phyloP scores from a whole-genome alignment of 768 basidiomycete genomes.

The Suillus lakei region DNA sequence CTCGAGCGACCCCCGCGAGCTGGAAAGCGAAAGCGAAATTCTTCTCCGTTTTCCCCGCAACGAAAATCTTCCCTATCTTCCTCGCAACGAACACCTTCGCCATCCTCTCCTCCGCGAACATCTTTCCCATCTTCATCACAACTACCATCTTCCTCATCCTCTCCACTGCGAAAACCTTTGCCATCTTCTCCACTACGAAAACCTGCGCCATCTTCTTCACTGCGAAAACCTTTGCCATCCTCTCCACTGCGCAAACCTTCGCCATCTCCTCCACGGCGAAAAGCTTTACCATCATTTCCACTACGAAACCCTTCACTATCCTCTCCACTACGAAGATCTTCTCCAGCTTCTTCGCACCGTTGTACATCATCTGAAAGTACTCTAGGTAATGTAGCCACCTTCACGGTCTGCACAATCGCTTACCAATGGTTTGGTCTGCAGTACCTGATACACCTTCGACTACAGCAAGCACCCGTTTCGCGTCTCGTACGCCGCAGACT shows the following conservation, averaged over 20 bases:
- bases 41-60: background rate
- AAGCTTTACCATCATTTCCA: too few relatives aligned
- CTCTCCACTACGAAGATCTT: background rate
- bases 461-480: conserved; percentile 3
- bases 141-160: background rate
- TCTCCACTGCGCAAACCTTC: background rate
- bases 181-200: conserved; percentile 16
- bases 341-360: background rate
- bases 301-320: background rate
- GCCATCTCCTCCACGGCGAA: conserved; percentile 16
- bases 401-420: background rate
- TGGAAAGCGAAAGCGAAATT: conserved; percentile 28
- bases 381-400: background rate
- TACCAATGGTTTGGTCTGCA: background rate
- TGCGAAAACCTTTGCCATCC: background rate
- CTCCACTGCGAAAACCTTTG: background rate
- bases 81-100: background rate
- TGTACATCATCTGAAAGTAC: background rate
- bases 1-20: conserved; percentile 22
- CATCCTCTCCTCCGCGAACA: conserved; percentile 16
- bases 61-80: background rate
- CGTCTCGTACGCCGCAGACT: background rate
- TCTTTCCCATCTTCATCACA: background rate
- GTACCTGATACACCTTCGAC: conserved; percentile 1
- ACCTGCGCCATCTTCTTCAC: background rate